These are phyloP conservation scores for Spathaspora passalidarum DNA, from an alignment of 805 yeast species.

Conservation along the genomic window DNA sequence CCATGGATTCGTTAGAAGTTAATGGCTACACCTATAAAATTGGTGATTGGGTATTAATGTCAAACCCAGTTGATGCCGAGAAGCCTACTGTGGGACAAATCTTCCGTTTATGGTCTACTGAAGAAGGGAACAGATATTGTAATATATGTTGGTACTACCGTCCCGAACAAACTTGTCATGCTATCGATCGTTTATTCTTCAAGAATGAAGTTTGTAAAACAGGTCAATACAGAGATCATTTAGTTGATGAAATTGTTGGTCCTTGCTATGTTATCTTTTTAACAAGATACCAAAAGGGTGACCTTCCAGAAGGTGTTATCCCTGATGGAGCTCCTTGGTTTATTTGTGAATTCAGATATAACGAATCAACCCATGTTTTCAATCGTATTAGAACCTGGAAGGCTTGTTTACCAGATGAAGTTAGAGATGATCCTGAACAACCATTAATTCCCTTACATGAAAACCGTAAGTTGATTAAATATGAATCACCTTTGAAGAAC, in stretches of 20 bases:
- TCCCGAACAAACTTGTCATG: conserved; percentile 96
- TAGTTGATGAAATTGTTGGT: conserved; percentile 83
- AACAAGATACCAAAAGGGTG: conserved; percentile 92
- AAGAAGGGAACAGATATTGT: conserved; percentile 77
- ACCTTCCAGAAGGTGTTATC: conserved; percentile 63
- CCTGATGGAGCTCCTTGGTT: conserved; percentile 81
- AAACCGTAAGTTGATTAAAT: conserved; percentile 66
- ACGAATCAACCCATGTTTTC: conserved; percentile 84
- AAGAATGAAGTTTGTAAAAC: conserved; percentile 95
- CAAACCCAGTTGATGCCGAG: conserved; percentile 81
- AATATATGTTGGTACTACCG: conserved; percentile 98
- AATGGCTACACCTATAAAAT: conserved; percentile 73
- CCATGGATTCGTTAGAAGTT: conserved; percentile 73
- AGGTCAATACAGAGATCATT: conserved; percentile 94
- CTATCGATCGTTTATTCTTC: conserved; percentile 83
- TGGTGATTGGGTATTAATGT: conserved; percentile 92
- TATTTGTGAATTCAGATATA: conserved; percentile 92
- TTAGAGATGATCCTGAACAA: conserved; percentile 76
- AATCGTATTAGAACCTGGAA: conserved; percentile 98
- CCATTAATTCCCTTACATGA: conserved; percentile 68
- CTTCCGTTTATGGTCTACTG: conserved; percentile 89
- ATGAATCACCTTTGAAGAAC: conserved; percentile 81
- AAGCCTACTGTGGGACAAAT: conserved; percentile 94
- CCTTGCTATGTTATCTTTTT: conserved; percentile 94
- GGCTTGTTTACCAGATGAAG: conserved; percentile 96